A percentile compares a stretch with the other conserved stretches of the same genome.
These are phyloP conservation scores for Cornus controversa DNA, from an alignment of 148 eudicot genomes.

Conservation along the genomic window DNA sequence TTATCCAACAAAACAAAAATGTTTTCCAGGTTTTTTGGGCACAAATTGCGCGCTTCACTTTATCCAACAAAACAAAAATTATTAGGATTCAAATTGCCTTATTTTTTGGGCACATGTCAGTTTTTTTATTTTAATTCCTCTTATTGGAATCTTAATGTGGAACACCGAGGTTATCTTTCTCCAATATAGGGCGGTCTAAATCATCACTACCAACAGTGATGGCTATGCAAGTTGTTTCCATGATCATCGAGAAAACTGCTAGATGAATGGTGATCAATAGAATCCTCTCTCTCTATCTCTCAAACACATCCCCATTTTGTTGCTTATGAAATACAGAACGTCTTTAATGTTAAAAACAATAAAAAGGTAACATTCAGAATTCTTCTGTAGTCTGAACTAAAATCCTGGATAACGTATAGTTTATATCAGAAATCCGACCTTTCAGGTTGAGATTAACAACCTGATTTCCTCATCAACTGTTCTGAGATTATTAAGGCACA, in stretches of 20 bases:
- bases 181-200: too few relatives aligned
- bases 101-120: too few relatives aligned
- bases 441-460: background rate
- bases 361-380: background rate
- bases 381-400: background rate
- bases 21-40: too few relatives aligned
- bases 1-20: background rate
- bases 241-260: background rate
- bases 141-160: background rate
- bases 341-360: too few relatives aligned
- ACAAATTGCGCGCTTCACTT: too few relatives aligned
- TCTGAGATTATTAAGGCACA: background rate
- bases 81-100: background rate
- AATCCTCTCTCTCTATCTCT: background rate
- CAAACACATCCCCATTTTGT: too few relatives aligned
- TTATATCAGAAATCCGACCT: background rate
- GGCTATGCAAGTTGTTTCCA: background rate
- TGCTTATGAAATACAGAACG: too few relatives aligned
- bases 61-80: too few relatives aligned
- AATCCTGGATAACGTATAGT: background rate
- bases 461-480: background rate
- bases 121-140: too few relatives aligned
- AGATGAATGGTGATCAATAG: background rate
- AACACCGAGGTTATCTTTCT: background rate
- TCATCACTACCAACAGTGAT: too few relatives aligned